These are phyloP conservation scores for Populus deltoides DNA, from an alignment of 345 rosid species.

Conservation along the genomic window DNA sequence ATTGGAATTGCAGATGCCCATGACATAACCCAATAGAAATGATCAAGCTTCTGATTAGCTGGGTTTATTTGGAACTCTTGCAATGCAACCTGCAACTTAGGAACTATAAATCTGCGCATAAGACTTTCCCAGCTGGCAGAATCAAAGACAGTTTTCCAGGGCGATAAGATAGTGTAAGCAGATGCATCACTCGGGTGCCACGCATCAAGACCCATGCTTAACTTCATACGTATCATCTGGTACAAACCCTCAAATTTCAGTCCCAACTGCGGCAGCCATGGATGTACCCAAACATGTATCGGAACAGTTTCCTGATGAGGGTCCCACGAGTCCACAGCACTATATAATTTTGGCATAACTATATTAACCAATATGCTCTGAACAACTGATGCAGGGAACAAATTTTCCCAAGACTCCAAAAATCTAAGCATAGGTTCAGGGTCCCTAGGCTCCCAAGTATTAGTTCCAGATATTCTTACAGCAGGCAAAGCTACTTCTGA, in stretches of 20 bases:
- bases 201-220: slow-evolving; percentile 81
- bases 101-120: slow-evolving; percentile 84
- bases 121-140: slow-evolving; percentile 82
- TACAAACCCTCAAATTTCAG: slow-evolving; percentile 70
- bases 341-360: slow-evolving; percentile 71
- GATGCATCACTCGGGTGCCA: slow-evolving; percentile 91
- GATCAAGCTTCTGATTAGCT: slow-evolving; percentile 69
- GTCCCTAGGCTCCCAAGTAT: slow-evolving; percentile 90
- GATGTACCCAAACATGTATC: slow-evolving; percentile 92
- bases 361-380: slow-evolving; percentile 58
- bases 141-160: slow-evolving; percentile 93
- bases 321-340: slow-evolving; percentile 87
- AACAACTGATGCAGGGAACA: slow-evolving; percentile 61
- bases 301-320: slow-evolving; percentile 77
- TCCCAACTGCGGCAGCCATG: slow-evolving; percentile 88
- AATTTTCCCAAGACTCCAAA: slow-evolving; percentile 75
- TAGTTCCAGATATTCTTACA: slow-evolving; percentile 73
- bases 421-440: slow-evolving; percentile 96
- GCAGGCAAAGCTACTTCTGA: slow-evolving; percentile 81
- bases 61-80: slow-evolving; percentile 84
- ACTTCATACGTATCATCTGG: slow-evolving; percentile 71
- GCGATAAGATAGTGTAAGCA: slow-evolving; percentile 77
- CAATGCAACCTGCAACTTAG: slow-evolving; percentile 79
- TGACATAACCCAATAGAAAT: slow-evolving; percentile 67
- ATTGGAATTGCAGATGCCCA: slow-evolving; percentile 86